Evolutionary conservation across 345 rosid genomes (phyloP), one percentile per base, ranked within the genome.

Genomic region (Populus ilicifolia): DNA sequence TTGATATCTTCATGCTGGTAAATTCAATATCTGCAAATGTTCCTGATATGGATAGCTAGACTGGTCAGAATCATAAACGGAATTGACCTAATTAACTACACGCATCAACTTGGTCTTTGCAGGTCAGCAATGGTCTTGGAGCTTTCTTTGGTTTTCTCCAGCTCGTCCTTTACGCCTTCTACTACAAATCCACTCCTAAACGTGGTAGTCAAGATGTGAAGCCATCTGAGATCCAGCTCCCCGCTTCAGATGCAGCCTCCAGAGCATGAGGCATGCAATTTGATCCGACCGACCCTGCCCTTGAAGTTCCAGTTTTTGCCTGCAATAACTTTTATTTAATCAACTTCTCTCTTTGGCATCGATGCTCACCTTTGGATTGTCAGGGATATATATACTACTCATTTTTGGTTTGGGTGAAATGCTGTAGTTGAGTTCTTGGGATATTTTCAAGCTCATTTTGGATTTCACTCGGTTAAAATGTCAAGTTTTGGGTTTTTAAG

Each of bases 51-150:
- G n/a, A 5, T 35, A 2, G 44, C 38, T 6, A 38, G n/a, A 14
- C 0, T 36, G 12, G 38, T 39, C 12, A 9, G 25, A 62, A 27
- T 27, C 17, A 18, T 14, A 6, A 65, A 27, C 14, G 29, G 25
- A 21, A 13, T 5, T n/a, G 23, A 7, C 21, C 33, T 43, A 17
- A 69, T 2, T 41, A 43, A 4, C 0, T 12, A 8, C 13, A 12
- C 2, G 8, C 41, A 39, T 46, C 18, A 0, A 17, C n/a, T 17
- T 66, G 23, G 4, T 44, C n/a, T 43, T 70, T 59, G 71, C 79
- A 93, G 95, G 63, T 73, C 72, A 90, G 95, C 79, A 94, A 94
- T 76, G 92, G 90, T 4, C 54, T 84, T 0, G 97, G 97, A 23
- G 72, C 91, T 5, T 1, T 89, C 0, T 77, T 73, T 43, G 87